Conservation (phyloP, 257 asterid species). For the Forsythia viridissima region DNA sequence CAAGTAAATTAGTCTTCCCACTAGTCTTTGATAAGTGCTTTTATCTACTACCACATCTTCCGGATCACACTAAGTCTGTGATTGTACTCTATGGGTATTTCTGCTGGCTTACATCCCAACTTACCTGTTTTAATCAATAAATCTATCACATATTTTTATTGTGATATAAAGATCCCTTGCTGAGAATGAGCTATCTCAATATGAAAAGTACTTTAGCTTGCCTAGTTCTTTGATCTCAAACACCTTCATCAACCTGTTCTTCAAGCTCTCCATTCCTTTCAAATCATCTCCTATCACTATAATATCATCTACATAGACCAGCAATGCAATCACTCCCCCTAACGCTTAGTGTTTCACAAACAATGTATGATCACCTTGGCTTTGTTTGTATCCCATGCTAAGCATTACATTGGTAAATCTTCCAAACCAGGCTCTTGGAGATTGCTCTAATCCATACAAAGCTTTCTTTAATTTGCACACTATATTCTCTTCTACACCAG, state of each 20-base stretch:
- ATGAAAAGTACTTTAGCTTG: neutral
- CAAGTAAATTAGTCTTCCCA: neutral
- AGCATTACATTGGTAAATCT: slow-evolving; percentile 4
- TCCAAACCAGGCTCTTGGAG: slow-evolving; percentile 8
- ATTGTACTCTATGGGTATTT: neutral
- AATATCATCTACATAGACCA: neutral
- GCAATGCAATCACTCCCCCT: neutral
- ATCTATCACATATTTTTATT: neutral
- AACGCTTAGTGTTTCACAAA: neutral
- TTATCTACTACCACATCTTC: neutral
- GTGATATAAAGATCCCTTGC: neutral
- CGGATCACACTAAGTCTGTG: neutral
- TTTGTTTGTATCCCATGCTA: neutral
- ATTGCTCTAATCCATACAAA: neutral
- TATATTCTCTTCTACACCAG: no score
- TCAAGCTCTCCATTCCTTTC: neutral
- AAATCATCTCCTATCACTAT: neutral
- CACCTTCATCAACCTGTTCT: neutral
- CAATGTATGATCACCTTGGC: neutral
- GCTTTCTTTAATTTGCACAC: no score
- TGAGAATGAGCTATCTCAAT: neutral
- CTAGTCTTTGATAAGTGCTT: neutral
- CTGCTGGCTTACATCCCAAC: neutral
- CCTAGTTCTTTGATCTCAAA: neutral
- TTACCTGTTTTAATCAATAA: neutral